Evolutionary conservation across 495 filamentous ascomycete species (phyloP).

Genomic region (Hypoxylon lienhwacheense): DNA sequence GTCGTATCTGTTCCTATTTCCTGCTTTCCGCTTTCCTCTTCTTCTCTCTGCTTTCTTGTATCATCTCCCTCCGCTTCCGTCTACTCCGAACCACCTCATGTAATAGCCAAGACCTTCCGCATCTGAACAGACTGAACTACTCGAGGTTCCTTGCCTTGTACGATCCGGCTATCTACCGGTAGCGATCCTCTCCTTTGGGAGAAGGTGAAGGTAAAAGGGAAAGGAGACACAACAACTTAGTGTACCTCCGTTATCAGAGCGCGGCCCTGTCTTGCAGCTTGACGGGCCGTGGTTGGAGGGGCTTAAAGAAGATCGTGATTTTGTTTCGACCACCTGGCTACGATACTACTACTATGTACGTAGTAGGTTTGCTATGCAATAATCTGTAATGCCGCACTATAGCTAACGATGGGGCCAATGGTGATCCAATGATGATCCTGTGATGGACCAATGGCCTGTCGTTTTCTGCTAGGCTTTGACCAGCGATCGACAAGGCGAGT

Average conservation of each 20-base stretch:
- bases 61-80: constrained; percentile 18
- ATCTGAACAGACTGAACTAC: too few relatives aligned
- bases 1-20: too few relatives aligned
- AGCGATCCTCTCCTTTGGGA: background rate
- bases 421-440: too few relatives aligned
- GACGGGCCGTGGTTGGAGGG: constrained; percentile 17
- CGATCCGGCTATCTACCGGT: too few relatives aligned
- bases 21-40: background rate
- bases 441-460: too few relatives aligned
- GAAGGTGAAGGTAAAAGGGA: background rate
- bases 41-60: constrained; percentile 3
- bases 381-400: too few relatives aligned
- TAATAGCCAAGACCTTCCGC: constrained; percentile 25
- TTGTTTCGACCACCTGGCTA: constrained; percentile 20
- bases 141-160: too few relatives aligned
- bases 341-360: constrained; percentile 12
- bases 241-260: constrained; percentile 26
- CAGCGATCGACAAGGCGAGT: constrained; percentile 21
- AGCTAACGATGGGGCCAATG: too few relatives aligned
- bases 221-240: too few relatives aligned
- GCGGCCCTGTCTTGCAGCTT: constrained; percentile 9
- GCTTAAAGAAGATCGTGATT: constrained; percentile 22
- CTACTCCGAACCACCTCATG: constrained; percentile 20
- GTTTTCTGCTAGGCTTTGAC: constrained; percentile 2
- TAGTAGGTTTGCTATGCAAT: too few relatives aligned